A percentile compares a stretch with the other conserved stretches of the same genome.
These are phyloP conservation scores for Phytophthora podocarpi DNA, from an alignment of 352 stramenopile species.

Conservation along the genomic window DNA sequence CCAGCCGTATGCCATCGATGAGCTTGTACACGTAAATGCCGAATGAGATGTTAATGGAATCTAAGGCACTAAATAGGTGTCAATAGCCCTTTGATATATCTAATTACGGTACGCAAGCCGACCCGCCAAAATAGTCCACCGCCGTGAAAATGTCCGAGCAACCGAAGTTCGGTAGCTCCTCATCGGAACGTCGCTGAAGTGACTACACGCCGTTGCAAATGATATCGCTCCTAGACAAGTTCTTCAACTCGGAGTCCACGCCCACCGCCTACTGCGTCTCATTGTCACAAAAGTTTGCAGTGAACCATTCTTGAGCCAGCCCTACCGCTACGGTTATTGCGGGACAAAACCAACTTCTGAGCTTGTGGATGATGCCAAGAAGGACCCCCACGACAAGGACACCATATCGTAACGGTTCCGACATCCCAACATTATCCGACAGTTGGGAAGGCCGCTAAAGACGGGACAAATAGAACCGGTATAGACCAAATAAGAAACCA, in stretches of 20 bases:
- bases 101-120: no score
- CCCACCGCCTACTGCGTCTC: conserved; percentile 38
- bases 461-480: no score
- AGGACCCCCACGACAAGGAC: conserved; percentile 11
- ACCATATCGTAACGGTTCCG: no score
- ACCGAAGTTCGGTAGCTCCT: conserved; percentile 24
- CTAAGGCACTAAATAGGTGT: no score
- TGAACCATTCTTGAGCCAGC: conserved; percentile 40
- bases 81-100: no score
- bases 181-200: conserved; percentile 20
- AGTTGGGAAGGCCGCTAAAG: no score
- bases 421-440: no score
- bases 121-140: no score
- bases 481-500: no score
- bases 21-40: no score
- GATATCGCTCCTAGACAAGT: conserved; percentile 24
- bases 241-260: conserved; percentile 30
- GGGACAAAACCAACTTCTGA: conserved; percentile 28
- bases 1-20: no score
- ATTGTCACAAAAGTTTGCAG: conserved; percentile 31
- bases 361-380: not conserved
- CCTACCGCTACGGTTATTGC: conserved; percentile 24
- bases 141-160: conserved; percentile 32
- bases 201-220: conserved; percentile 32
- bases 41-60: no score